Percentiles rank a stretch among this genome's conserved stretches.
Evolutionary conservation across 2,329 filamentous ascomycete genomes (phyloP).

Genomic region (Teratosphaeria viscida): DNA sequence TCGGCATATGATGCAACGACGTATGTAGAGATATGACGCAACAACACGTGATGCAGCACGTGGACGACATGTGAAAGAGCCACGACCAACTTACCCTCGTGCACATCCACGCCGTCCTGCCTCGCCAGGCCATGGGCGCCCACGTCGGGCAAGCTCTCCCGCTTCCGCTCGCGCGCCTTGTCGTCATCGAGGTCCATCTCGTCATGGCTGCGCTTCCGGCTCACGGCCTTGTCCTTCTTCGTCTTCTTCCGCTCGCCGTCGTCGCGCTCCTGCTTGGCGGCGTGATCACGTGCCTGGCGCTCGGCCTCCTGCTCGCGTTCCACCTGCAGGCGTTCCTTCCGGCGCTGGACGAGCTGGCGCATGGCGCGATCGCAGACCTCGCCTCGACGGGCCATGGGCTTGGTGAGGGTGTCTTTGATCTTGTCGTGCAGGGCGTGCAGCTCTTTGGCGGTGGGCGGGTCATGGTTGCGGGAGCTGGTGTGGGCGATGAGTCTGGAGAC

Average conservation of each 20-base stretch:
- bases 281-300: slow-evolving; percentile 40
- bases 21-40: not conserved
- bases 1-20: not conserved
- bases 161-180: slow-evolving; percentile 59
- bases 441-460: slow-evolving; percentile 47
- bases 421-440: slow-evolving; percentile 55
- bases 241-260: slow-evolving; percentile 12
- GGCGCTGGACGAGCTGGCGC: slow-evolving; percentile 55
- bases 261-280: slow-evolving; percentile 9
- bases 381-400: slow-evolving; percentile 41
- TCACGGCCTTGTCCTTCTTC: slow-evolving; percentile 17
- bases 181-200: slow-evolving; percentile 33
- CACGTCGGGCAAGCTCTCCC: slow-evolving; percentile 38
- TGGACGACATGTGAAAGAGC: not conserved
- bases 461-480: slow-evolving; percentile 32
- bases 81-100: slow-evolving; percentile 42
- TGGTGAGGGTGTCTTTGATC: slow-evolving; percentile 47
- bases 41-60: not conserved
- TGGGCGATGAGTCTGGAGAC: slow-evolving; percentile 60
- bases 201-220: slow-evolving; percentile 22
- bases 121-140: slow-evolving; percentile 54
- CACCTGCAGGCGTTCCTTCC: slow-evolving; percentile 51
- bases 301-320: slow-evolving; percentile 42
- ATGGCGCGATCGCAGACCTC: slow-evolving; percentile 63
- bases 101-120: slow-evolving; percentile 52